Conservation (phyloP, 352 stramenopile species). For the Globisporangium nodosum region DNA sequence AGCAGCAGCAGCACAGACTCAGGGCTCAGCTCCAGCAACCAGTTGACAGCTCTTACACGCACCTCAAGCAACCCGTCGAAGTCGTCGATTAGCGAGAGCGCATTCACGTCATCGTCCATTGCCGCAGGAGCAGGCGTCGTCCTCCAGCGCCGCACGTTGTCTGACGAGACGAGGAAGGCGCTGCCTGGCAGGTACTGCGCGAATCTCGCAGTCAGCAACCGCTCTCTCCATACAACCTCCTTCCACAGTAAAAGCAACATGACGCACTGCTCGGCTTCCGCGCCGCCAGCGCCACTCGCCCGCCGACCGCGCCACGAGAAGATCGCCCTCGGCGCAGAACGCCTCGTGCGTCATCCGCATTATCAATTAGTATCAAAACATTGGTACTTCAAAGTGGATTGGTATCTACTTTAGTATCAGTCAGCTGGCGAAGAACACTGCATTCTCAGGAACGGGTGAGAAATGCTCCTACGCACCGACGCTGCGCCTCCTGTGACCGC, state of each 20-base stretch:
- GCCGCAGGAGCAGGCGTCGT: neutral
- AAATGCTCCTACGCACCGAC: constrained; percentile 7
- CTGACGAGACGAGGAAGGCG: constrained; percentile 57
- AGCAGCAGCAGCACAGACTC: neutral
- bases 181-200: constrained; percentile 53
- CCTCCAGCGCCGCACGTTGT: constrained; percentile 19
- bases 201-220: neutral
- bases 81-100: constrained; percentile 1
- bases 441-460: no score
- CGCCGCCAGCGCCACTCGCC: constrained; percentile 58
- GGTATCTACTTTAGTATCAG: no score
- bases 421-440: no score
- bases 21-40: neutral
- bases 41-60: neutral
- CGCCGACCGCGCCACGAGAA: constrained; percentile 22
- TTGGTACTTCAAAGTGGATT: neutral
- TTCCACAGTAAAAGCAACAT: neutral
- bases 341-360: constrained; percentile 35
- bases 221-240: neutral
- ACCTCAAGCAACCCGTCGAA: constrained; percentile 12
- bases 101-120: constrained; percentile 8
- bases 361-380: neutral
- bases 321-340: constrained; percentile 43
- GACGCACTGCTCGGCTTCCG: constrained; percentile 38
- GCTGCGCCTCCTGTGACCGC: neutral